Evolutionary conservation across 495 filamentous ascomycete species (phyloP), one percentile per base, ranked within the genome.

Genomic region (Cercophora sp.): DNA sequence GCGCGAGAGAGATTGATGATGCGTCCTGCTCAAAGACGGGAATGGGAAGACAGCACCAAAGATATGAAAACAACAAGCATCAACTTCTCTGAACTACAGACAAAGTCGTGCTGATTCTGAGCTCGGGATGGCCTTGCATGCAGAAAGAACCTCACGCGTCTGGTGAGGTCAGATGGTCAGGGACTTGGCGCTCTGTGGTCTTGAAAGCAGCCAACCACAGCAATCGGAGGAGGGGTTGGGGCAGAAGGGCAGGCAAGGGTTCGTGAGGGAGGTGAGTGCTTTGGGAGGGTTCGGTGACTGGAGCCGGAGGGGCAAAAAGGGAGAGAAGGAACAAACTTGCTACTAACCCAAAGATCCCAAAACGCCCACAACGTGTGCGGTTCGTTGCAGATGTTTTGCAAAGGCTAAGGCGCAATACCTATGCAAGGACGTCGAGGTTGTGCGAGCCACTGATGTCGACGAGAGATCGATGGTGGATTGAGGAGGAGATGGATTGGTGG

Each of bases 141-240:
- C 56, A 54, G 57, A 51, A 52, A 51, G 54, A 52, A 53, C 55
- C 58, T 56, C 62, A 55, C 60, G 36, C 36, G 58, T 58, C 57
- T 58, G 57, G 62, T 63, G 64, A 67, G 64, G 64, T 67, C 64
- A 67, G 62, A 65, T 67, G 64, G 64, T 58, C 63, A 46, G 49
- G 57, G 58, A 52, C 56, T 60, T 65, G 57, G 62, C 58, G 62
- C 55, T 55, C 55, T 55, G 60, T 63, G 48, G n/a, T 59, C 52
- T 58, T 50, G 22, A 37, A 49, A 29, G 54, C 57, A 60, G 64
- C 64, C 64, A 67, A 67, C 57, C 62, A 65, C 22, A 60, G 60
- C 22, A 18, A 54, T 51, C 49, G 48, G 51, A 48, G 55, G 59
- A 63, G 60, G 64, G 64, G 64, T 60, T 63, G 55, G 62, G 56